Evolutionary conservation across 768 basidiomycete species (phyloP).

Genomic region (Russula lepida): DNA sequence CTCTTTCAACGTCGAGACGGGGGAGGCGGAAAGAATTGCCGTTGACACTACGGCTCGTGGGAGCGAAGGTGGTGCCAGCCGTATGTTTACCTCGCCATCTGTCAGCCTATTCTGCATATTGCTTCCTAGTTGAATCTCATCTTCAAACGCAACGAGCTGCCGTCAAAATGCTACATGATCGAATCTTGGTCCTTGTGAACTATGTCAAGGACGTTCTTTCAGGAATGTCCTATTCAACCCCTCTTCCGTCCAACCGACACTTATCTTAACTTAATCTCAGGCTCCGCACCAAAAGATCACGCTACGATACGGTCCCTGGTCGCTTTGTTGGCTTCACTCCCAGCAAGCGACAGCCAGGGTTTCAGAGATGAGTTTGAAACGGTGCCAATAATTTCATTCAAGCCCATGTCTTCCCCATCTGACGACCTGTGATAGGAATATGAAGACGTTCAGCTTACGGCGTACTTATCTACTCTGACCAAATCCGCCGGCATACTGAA

Average conservation of each 20-base stretch:
- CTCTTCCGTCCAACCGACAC: background rate
- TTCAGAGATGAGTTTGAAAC: conserved; percentile 88
- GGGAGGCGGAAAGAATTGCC: conserved; percentile 97
- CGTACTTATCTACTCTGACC: conserved; percentile 79
- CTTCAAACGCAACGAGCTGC: conserved; percentile 89
- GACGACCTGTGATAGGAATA: conserved; percentile 61
- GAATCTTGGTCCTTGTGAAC: conserved; percentile 76
- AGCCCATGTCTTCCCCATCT: background rate
- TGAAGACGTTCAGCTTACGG: conserved; percentile 89
- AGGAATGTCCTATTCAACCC: conserved; percentile 37
- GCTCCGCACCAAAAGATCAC: conserved; percentile 68
- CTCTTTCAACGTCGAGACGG: conserved; percentile 86
- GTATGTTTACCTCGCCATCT: conserved; percentile 38
- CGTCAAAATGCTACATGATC: conserved; percentile 92
- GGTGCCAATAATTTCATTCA: conserved; percentile 35
- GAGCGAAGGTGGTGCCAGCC: conserved; percentile 70
- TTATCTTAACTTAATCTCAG: conserved; percentile 31
- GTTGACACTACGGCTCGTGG: conserved; percentile 92
- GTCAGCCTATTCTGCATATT: conserved; percentile 8
- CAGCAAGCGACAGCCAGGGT: conserved; percentile 71
- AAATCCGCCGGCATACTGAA: conserved; percentile 83
- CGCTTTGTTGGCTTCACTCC: conserved; percentile 80
- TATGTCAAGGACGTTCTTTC: conserved; percentile 74
- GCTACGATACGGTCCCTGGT: conserved; percentile 75
- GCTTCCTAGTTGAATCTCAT: conserved; percentile 70